phyloP scores from a whole-genome alignment of 192 early-diverging fungal species.

The Linnemannia zychae region DNA sequence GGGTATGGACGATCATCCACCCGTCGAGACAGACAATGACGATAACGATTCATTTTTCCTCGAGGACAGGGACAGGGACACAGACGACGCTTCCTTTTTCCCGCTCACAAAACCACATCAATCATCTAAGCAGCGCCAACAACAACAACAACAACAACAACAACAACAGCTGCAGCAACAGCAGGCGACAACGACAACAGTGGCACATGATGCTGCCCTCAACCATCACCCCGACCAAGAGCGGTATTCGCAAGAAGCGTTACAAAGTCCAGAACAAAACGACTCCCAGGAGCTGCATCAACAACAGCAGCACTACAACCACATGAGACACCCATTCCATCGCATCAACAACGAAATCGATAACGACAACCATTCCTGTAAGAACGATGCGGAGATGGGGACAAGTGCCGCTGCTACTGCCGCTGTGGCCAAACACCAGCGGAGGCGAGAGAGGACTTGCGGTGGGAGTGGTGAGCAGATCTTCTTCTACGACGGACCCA shows the following conservation, averaged over 20 bases:
- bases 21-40: slow-evolving; percentile 16
- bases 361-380: background rate
- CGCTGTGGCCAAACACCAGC: background rate
- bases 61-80: slow-evolving; percentile 30
- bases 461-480: slow-evolving; percentile 45
- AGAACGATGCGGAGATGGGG: background rate
- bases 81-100: background rate
- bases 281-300: background rate
- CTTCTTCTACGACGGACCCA: slow-evolving; percentile 45
- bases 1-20: slow-evolving; percentile 32
- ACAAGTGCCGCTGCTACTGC: background rate
- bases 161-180: background rate
- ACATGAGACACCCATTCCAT: background rate
- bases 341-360: background rate
- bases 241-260: background rate
- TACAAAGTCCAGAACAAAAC: background rate
- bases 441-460: slow-evolving; percentile 20
- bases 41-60: slow-evolving; percentile 8
- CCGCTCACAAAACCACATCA: slow-evolving; percentile 46
- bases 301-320: background rate
- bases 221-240: slow-evolving; percentile 3
- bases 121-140: slow-evolving; percentile 6
- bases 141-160: slow-evolving; percentile 7
- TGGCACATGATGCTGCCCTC: background rate
- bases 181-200: slow-evolving; percentile 16